Evolutionary conservation across 2,329 filamentous ascomycete species (phyloP).

Genomic region (Ceratocystis harringtonii): DNA sequence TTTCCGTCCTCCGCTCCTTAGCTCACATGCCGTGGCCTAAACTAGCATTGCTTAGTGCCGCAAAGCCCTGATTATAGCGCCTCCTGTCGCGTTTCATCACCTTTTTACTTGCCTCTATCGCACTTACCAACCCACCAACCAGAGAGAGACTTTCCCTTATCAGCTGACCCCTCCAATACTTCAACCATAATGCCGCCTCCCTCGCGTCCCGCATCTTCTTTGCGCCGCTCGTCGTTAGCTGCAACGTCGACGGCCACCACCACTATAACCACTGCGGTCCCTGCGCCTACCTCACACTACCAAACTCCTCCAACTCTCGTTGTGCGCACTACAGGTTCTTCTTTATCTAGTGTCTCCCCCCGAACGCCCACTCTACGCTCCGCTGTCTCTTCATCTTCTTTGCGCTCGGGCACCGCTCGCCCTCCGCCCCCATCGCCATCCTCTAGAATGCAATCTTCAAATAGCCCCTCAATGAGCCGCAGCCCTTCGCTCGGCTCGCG

Average conservation of each 20-base stretch:
- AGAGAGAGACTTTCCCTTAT: not conserved
- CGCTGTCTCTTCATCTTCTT: constrained; percentile 12
- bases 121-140: no score
- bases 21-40: not conserved
- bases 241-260: constrained; percentile 18
- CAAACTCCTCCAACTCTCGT: not conserved
- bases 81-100: not conserved
- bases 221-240: constrained; percentile 13
- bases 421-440: constrained; percentile 28
- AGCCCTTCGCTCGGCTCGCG: constrained; percentile 26
- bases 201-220: constrained; percentile 8
- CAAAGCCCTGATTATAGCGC: constrained; percentile 5
- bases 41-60: not conserved
- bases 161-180: not conserved
- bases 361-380: constrained; percentile 10
- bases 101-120: not conserved
- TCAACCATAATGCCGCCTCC: constrained; percentile 7
- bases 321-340: not conserved
- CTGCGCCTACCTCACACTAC: constrained; percentile 17
- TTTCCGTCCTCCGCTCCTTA: not conserved
- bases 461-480: constrained; percentile 28
- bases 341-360: constrained; percentile 6
- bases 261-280: constrained; percentile 4
- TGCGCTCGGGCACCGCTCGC: constrained; percentile 26
- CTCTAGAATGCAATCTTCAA: constrained; percentile 26